Evolutionary conservation across 805 yeast genomes (phyloP).

Genomic region (Phaffomyces thermotolerans): DNA sequence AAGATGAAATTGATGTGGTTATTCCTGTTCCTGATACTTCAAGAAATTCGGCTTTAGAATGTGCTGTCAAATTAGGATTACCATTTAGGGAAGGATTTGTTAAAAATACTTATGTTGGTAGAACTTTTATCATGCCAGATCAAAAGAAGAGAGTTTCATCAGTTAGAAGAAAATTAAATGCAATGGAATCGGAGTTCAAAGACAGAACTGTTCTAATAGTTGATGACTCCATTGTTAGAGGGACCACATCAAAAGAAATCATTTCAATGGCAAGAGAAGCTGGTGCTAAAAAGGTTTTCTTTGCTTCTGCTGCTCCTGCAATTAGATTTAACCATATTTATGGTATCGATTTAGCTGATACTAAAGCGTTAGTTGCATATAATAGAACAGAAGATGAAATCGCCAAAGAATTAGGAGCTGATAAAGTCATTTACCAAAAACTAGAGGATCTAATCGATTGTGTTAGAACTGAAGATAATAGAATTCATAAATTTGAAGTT

Average conservation of each 20-base stretch:
- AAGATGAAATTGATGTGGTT: slow-evolving; percentile 76
- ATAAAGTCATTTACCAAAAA: slow-evolving; percentile 81
- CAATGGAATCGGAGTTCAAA: slow-evolving; percentile 88
- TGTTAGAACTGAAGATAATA: slow-evolving; percentile 42
- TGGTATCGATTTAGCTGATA: slow-evolving; percentile 96
- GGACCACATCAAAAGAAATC: slow-evolving; percentile 94
- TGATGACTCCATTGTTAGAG: slow-evolving; percentile 96
- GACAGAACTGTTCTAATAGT: slow-evolving; percentile 82
- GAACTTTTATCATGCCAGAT: slow-evolving; percentile 98
- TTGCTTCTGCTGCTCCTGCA: slow-evolving; percentile 98
- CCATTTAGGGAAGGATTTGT: slow-evolving; percentile 97
- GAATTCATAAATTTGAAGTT: slow-evolving; percentile 69
- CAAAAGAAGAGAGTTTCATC: slow-evolving; percentile 90
- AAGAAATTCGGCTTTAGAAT: slow-evolving; percentile 89
- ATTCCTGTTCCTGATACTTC: slow-evolving; percentile 98
- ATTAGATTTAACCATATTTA: slow-evolving; percentile 92
- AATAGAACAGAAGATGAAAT: slow-evolving; percentile 68
- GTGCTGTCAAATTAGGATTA: slow-evolving; percentile 71
- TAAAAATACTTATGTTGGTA: slow-evolving; percentile 92
- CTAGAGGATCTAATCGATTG: slow-evolving; percentile 78
- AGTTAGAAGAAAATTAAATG: slow-evolving; percentile 90
- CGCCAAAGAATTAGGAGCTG: slow-evolving; percentile 78
- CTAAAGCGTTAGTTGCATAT: slow-evolving; percentile 87
- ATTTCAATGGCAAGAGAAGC: slow-evolving; percentile 98
- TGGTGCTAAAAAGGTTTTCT: slow-evolving; percentile 90